Percentiles rank a stretch among this genome's conserved stretches.
Evolutionary conservation across 352 stramenopile genomes (phyloP).

Genomic region (Pythium oligandrum): DNA sequence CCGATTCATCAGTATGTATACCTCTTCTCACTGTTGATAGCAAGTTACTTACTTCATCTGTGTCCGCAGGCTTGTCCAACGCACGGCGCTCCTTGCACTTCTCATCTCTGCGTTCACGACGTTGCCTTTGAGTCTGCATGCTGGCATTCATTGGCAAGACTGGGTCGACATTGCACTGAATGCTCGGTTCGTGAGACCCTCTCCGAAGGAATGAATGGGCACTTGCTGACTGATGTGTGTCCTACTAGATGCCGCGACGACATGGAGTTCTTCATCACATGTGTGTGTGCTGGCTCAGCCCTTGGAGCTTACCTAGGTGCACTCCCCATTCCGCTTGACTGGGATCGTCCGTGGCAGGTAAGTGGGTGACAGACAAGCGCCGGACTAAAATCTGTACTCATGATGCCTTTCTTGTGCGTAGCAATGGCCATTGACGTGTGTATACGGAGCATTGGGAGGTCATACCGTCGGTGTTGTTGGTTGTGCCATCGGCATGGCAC

Average conservation of each 20-base stretch:
- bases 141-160: constrained; percentile 26
- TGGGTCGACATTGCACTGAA: constrained; percentile 57
- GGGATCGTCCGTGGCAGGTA: constrained; percentile 87
- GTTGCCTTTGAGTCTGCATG: constrained; percentile 37
- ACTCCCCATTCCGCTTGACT: constrained; percentile 79
- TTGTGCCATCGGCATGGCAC: neutral
- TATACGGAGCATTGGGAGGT: constrained; percentile 60
- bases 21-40: neutral
- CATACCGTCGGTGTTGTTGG: constrained; percentile 32
- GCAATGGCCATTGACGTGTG: constrained; percentile 85
- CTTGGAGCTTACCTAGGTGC: constrained; percentile 71
- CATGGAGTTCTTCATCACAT: constrained; percentile 45
- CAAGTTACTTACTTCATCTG: too few relatives aligned
- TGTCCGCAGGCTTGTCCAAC: constrained; percentile 37
- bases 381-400: too few relatives aligned
- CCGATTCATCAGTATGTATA: constrained; percentile 48
- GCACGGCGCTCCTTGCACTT: constrained; percentile 61
- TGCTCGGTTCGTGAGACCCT: constrained; percentile 23
- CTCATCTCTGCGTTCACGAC: constrained; percentile 46
- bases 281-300: constrained; percentile 46
- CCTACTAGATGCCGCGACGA: constrained; percentile 27
- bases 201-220: neutral
- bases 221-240: constrained; percentile 1
- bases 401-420: constrained; percentile 13
- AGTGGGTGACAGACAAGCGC: neutral